Evolutionary conservation across 2,329 filamentous ascomycete species (phyloP).

Genomic region (Apiospora arundinis): DNA sequence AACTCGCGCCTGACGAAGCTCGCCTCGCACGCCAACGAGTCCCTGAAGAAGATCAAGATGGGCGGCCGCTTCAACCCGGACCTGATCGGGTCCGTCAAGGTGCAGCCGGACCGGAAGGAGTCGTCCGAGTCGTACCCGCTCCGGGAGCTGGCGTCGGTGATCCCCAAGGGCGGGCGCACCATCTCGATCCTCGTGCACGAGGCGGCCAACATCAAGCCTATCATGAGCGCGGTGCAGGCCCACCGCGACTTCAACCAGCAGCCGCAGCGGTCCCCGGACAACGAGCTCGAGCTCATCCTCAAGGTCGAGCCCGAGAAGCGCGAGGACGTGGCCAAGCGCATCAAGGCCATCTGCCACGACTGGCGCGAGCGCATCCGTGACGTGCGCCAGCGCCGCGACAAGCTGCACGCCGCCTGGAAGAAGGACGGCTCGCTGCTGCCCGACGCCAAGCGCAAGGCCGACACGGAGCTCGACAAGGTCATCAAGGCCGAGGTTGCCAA

Average conservation of each 20-base stretch:
- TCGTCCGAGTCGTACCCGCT: slow-evolving; percentile 50
- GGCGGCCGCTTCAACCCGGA: slow-evolving; percentile 61
- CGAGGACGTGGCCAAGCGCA: slow-evolving; percentile 52
- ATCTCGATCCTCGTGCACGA: slow-evolving; percentile 48
- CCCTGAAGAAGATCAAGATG: slow-evolving; percentile 49
- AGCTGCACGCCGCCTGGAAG: slow-evolving; percentile 56
- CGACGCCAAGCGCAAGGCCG: slow-evolving; percentile 49
- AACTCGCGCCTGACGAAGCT: slow-evolving; percentile 49
- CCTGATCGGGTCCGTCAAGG: slow-evolving; percentile 52
- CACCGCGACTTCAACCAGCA: slow-evolving; percentile 65
- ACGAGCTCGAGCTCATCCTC: slow-evolving; percentile 64
- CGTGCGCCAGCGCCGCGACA: slow-evolving; percentile 54
- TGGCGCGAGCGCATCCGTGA: slow-evolving; percentile 59
- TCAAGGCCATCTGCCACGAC: slow-evolving; percentile 53
- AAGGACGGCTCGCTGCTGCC: slow-evolving; percentile 50
- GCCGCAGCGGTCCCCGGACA: slow-evolving; percentile 63
- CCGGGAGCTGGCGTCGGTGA: slow-evolving; percentile 61
- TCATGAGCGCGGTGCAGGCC: slow-evolving; percentile 61
- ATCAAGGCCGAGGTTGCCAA: slow-evolving; percentile 55
- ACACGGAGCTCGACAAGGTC: slow-evolving; percentile 52
- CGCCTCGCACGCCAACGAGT: slow-evolving; percentile 49
- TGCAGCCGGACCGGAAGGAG: slow-evolving; percentile 43
- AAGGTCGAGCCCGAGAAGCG: slow-evolving; percentile 58
- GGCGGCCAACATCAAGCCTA: slow-evolving; percentile 55
- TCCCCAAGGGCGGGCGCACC: slow-evolving; percentile 51